Evolutionary conservation across 202 grass and related monocot species (phyloP).

Genomic region (Dendrocalamus latiflorus): DNA sequence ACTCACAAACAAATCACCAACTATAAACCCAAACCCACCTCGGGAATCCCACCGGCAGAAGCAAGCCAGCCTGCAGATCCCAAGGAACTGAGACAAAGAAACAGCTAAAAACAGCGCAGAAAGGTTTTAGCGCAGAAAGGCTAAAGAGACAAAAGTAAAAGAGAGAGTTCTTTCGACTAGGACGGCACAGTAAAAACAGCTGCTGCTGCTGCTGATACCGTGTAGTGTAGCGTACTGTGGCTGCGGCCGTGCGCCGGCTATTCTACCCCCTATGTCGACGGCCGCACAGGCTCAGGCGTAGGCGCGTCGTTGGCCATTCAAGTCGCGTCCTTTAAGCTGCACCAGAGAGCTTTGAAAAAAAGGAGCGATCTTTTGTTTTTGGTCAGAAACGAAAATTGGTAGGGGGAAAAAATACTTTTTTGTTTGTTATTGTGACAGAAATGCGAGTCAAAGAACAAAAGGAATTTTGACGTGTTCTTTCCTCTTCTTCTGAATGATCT

Average conservation of each 20-base stretch:
- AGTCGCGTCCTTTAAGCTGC: conserved; percentile 35
- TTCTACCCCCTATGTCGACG: conserved; percentile 19
- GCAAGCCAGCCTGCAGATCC: conserved; percentile 26
- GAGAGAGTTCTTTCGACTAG: not conserved
- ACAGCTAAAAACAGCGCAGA: conserved; percentile 33
- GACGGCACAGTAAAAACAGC: conserved; percentile 17
- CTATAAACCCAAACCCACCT: not conserved
- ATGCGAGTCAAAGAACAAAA: not conserved
- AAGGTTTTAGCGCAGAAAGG: too few relatives aligned
- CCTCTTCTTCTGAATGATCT: not conserved
- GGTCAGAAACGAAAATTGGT: not conserved
- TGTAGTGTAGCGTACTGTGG: not conserved
- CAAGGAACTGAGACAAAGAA: conserved; percentile 2
- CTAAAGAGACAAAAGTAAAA: conserved; percentile 21
- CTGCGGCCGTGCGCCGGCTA: conserved; percentile 1
- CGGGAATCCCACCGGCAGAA: conserved; percentile 12
- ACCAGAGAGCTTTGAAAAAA: not conserved
- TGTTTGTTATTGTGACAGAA: not conserved
- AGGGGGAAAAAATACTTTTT: not conserved
- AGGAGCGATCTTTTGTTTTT: not conserved
- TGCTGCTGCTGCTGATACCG: not conserved
- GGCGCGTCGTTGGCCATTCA: conserved; percentile 35
- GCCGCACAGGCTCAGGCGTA: not conserved
- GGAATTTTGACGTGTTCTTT: not conserved
- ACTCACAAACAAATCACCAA: too few relatives aligned